phyloP scores from a whole-genome alignment of 495 filamentous ascomycete species.

The Collariella sp. region DNA sequence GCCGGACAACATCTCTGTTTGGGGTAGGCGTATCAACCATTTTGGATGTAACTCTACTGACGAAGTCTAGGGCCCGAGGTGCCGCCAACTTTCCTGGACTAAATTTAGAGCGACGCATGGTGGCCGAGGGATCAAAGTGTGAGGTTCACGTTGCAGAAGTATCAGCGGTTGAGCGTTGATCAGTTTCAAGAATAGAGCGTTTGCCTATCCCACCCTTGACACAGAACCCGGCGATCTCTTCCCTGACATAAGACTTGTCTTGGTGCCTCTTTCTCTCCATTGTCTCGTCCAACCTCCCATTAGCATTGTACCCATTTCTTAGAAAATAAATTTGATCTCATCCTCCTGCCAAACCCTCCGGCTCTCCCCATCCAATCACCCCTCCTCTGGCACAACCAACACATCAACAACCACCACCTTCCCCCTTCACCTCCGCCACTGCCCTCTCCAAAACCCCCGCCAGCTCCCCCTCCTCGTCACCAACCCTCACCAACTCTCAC shows the following conservation, averaged over 20 bases:
- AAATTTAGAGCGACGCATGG: too few relatives aligned
- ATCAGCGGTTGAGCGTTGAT: too few relatives aligned
- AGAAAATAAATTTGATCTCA: background rate
- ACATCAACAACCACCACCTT: background rate
- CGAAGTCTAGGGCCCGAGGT: background rate
- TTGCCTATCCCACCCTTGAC: too few relatives aligned
- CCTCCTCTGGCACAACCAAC: background rate
- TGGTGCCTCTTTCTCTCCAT: too few relatives aligned
- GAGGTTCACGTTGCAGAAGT: too few relatives aligned
- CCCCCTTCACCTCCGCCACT: background rate
- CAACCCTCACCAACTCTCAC: background rate
- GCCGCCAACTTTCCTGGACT: conserved; percentile 3
- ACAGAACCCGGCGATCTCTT: too few relatives aligned
- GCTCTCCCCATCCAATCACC: too few relatives aligned
- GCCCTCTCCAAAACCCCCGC: background rate
- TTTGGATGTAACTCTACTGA: background rate
- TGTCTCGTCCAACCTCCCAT: too few relatives aligned
- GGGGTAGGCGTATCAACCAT: conserved; percentile 26
- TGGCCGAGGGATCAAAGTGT: background rate
- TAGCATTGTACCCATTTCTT: too few relatives aligned
- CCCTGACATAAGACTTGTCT: too few relatives aligned
- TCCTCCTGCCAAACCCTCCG: background rate
- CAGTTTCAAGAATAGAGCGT: too few relatives aligned
- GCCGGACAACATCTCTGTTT: conserved; percentile 41
- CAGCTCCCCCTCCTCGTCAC: background rate